phyloP scores from a whole-genome alignment of 2,329 filamentous ascomycete genomes.

The Ascochyta fabae region DNA sequence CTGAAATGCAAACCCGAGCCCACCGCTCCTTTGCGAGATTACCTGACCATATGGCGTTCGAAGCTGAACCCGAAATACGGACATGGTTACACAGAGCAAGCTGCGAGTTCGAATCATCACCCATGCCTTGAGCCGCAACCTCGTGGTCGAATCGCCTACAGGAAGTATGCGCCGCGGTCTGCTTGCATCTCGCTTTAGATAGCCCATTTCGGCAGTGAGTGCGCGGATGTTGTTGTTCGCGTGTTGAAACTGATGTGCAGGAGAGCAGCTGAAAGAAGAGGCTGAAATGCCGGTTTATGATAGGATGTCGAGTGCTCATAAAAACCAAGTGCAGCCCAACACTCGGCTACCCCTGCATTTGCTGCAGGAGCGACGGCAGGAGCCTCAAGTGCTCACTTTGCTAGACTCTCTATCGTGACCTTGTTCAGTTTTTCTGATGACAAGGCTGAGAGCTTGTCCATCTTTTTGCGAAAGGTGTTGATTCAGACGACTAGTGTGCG shows the following conservation, averaged over 20 bases:
- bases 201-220: neutral
- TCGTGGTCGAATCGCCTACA: neutral
- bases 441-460: neutral
- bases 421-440: no score
- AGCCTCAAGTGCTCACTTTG: neutral
- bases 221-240: neutral
- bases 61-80: slow-evolving; percentile 9
- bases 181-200: neutral
- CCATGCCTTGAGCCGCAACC: neutral
- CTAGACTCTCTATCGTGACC: neutral
- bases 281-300: neutral
- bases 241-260: neutral
- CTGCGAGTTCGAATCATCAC: neutral
- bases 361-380: neutral
- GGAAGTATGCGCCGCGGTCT: neutral
- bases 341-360: slow-evolving; percentile 3
- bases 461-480: neutral
- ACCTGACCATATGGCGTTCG: slow-evolving; percentile 2
- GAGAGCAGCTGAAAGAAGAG: slow-evolving; percentile 3
- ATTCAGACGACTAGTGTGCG: neutral
- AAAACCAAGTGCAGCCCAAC: neutral
- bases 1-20: neutral
- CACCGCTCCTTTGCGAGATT: neutral
- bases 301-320: neutral
- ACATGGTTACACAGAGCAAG: neutral